These are phyloP conservation scores for Carex cristatella DNA, from an alignment of 176 grass and related monocot species.

Conservation along the genomic window DNA sequence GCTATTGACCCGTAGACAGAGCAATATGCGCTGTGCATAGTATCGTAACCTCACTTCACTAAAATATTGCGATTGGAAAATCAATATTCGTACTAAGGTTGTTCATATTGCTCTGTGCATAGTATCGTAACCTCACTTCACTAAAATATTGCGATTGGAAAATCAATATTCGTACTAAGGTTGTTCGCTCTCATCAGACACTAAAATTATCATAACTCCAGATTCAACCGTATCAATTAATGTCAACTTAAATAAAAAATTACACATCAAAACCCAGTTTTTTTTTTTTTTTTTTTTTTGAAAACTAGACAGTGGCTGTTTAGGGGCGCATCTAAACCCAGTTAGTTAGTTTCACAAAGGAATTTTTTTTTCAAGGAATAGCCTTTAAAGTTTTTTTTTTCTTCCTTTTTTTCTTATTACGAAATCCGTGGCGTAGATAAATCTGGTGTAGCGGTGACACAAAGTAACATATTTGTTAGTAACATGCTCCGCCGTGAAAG, in stretches of 20 bases:
- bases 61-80: no score
- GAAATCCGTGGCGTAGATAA: not conserved
- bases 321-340: not conserved
- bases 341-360: not conserved
- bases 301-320: no score
- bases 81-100: no score
- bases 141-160: no score
- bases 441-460: not conserved
- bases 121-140: no score
- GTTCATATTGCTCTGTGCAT: no score
- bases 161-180: no score
- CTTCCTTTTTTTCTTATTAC: not conserved
- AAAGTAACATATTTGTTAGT: not conserved
- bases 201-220: not conserved
- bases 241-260: not conserved
- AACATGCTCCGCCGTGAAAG: conserved; percentile 26
- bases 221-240: not conserved
- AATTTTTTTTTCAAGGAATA: not conserved
- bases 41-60: no score
- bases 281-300: no score
- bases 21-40: no score
- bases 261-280: not conserved
- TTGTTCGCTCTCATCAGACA: no score
- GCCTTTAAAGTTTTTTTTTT: not conserved
- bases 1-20: no score